Evolutionary conservation across 352 stramenopile genomes (phyloP).

Genomic region (Pythium brachiatum): DNA sequence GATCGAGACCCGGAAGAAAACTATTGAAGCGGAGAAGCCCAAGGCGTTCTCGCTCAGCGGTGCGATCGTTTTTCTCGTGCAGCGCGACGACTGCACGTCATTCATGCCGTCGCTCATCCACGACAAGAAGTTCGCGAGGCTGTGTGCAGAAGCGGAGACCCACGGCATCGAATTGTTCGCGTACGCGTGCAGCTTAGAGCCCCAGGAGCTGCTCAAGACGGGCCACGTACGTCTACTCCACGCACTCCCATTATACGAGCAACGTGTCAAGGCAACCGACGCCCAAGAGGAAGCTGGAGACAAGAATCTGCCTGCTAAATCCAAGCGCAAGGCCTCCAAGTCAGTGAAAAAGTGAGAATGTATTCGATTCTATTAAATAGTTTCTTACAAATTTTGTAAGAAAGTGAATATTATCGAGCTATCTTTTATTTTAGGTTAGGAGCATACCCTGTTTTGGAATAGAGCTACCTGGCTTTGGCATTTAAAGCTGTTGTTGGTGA

Average conservation of each 20-base stretch:
- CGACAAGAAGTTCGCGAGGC: conserved; percentile 59
- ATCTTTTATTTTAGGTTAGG: not conserved
- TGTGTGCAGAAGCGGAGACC: conserved; percentile 48
- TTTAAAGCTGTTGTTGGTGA: conserved; percentile 19
- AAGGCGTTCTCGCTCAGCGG: conserved; percentile 31
- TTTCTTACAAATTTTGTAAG: too few relatives aligned
- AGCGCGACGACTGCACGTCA: conserved; percentile 70
- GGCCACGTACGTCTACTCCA: conserved; percentile 44
- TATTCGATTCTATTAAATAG: not conserved
- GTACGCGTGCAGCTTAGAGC: conserved; percentile 54
- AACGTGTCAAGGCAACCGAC: not conserved
- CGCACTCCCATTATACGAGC: conserved; percentile 29
- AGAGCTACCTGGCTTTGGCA: conserved; percentile 7
- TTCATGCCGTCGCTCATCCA: conserved; percentile 66
- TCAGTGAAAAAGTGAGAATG: not conserved
- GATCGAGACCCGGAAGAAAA: conserved; percentile 24
- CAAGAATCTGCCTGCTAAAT: not conserved
- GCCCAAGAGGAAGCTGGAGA: not conserved
- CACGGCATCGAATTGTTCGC: conserved; percentile 61
- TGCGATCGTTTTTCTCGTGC: conserved; percentile 73
- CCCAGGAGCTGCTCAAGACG: conserved; percentile 31
- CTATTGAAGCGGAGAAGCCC: conserved; percentile 18
- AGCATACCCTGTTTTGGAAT: conserved; percentile 12
- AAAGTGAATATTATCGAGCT: too few relatives aligned
- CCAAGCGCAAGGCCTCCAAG: not conserved